These are phyloP conservation scores for Claviceps quebecensis DNA, from an alignment of 2,329 filamentous ascomycete species.

Conservation along the genomic window DNA sequence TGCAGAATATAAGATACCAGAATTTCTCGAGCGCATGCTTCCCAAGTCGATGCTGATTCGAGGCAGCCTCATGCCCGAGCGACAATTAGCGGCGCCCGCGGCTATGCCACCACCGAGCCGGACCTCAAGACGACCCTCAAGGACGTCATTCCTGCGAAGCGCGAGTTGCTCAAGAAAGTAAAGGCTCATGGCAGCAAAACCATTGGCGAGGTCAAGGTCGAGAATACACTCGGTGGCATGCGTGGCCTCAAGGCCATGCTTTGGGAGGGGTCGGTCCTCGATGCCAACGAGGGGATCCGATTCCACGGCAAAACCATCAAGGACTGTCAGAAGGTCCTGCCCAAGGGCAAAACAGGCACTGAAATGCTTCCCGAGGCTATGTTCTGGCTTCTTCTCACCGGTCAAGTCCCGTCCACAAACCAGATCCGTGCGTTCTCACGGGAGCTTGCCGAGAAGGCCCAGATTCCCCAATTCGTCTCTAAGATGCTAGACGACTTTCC, in stretches of 20 bases:
- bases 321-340: conserved; percentile 86
- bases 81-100: conserved; percentile 26
- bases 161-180: conserved; percentile 85
- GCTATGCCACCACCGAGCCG: conserved; percentile 67
- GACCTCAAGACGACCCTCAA: conserved; percentile 81
- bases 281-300: conserved; percentile 91
- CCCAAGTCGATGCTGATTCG: not conserved
- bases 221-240: conserved; percentile 93
- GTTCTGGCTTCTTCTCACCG: conserved; percentile 97
- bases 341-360: conserved; percentile 80
- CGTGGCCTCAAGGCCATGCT: conserved; percentile 95
- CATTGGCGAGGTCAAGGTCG: conserved; percentile 84
- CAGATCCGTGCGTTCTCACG: conserved; percentile 75
- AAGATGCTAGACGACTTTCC: conserved; percentile 87
- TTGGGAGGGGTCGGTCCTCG: conserved; percentile 95
- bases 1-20: conserved; percentile 8
- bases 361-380: conserved; percentile 98
- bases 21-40: not conserved
- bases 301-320: conserved; percentile 98
- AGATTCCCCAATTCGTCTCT: conserved; percentile 68
- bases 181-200: conserved; percentile 72
- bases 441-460: conserved; percentile 74
- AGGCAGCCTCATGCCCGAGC: conserved; percentile 13
- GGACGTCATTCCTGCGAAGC: conserved; percentile 76
- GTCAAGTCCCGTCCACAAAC: conserved; percentile 68